Percentiles rank a stretch among this genome's conserved stretches.
Conservation (phyloP, 805 yeast genomes). For the Tetrapisispora arboricola region DNA sequence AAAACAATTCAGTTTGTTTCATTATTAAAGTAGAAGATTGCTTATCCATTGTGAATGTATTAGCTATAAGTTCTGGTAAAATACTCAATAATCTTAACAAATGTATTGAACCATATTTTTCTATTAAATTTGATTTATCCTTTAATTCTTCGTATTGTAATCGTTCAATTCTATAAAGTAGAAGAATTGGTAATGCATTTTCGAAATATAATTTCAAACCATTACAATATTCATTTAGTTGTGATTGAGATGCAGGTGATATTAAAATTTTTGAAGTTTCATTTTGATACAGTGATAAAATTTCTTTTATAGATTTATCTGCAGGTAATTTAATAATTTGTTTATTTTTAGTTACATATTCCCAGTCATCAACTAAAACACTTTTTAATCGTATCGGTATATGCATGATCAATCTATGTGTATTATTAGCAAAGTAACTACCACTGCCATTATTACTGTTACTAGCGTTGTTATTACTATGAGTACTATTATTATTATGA, state of each 20-base stretch:
- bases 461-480: neutral
- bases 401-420: slow-evolving; percentile 37
- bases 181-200: slow-evolving; percentile 37
- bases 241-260: slow-evolving; percentile 33
- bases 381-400: slow-evolving; percentile 63
- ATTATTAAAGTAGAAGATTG: slow-evolving; percentile 37
- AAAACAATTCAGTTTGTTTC: slow-evolving; percentile 19
- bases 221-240: slow-evolving; percentile 53
- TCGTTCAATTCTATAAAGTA: slow-evolving; percentile 24
- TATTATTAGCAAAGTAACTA: neutral
- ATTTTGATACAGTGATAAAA: slow-evolving; percentile 44
- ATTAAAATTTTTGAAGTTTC: slow-evolving; percentile 19
- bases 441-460: neutral
- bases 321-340: slow-evolving; percentile 57
- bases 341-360: slow-evolving; percentile 70
- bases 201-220: slow-evolving; percentile 72
- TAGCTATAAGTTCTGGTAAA: slow-evolving; percentile 73
- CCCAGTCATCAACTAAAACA: slow-evolving; percentile 87
- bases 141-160: slow-evolving; percentile 21
- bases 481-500: neutral
- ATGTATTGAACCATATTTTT: slow-evolving; percentile 68
- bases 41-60: slow-evolving; percentile 64
- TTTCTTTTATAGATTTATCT: slow-evolving; percentile 39
- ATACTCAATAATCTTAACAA: slow-evolving; percentile 65
- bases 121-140: slow-evolving; percentile 7